Evolutionary conservation across 352 stramenopile species (phyloP).

Genomic region (Globisporangium apiculatum): DNA sequence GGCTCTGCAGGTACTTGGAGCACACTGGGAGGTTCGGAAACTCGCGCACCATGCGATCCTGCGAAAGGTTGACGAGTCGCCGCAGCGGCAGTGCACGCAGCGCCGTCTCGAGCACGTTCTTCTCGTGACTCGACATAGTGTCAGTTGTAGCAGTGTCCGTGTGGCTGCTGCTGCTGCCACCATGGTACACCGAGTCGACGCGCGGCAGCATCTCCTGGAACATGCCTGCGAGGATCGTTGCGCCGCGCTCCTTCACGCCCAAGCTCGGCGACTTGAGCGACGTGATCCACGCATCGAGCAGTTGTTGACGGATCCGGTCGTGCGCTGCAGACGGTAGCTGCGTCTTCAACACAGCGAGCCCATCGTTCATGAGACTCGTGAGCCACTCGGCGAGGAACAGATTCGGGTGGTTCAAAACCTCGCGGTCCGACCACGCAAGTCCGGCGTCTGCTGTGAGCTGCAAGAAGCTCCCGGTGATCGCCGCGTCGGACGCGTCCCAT

Average conservation of each 20-base stretch:
- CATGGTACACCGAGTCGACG: constrained; percentile 7
- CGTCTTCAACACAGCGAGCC: constrained; percentile 35
- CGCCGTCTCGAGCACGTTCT: constrained; percentile 25
- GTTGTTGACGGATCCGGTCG: constrained; percentile 48
- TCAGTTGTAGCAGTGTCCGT: neutral
- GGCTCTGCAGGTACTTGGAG: constrained; percentile 81
- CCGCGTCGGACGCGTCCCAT: constrained; percentile 70
- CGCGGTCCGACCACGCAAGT: constrained; percentile 73
- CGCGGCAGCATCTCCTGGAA: constrained; percentile 76
- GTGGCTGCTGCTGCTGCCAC: neutral
- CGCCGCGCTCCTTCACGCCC: constrained; percentile 83
- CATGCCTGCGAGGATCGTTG: constrained; percentile 64
- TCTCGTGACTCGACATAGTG: constrained; percentile 15
- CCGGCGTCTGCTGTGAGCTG: constrained; percentile 64
- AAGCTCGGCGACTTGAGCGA: constrained; percentile 81
- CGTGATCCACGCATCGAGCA: constrained; percentile 77
- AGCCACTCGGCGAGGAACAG: constrained; percentile 84
- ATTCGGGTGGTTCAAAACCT: constrained; percentile 79
- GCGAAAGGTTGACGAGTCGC: constrained; percentile 60
- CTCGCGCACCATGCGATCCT: constrained; percentile 73
- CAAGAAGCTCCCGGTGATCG: constrained; percentile 61
- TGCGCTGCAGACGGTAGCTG: constrained; percentile 29
- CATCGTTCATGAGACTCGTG: constrained; percentile 66
- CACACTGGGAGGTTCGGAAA: constrained; percentile 69
- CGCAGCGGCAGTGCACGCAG: constrained; percentile 55